Evolutionary conservation across 208 protist species (phyloP), one percentile per base, ranked within the genome.

Genomic region (Crithidia fasciculata): DNA sequence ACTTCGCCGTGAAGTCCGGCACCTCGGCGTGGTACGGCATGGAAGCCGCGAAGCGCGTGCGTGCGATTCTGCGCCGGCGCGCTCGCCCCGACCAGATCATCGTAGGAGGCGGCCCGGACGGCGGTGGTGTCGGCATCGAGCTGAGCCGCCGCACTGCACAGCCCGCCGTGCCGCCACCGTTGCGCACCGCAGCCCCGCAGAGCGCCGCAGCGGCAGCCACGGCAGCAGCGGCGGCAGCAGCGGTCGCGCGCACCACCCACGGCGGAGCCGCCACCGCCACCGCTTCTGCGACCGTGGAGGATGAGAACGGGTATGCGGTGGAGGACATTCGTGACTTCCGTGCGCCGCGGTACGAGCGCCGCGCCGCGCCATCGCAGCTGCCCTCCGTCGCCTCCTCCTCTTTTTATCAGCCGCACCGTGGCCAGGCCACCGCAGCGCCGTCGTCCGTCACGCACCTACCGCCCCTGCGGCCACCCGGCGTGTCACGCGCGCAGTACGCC

Each of bases 11-110:
- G n/a, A 89, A 88, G 64, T 73, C 74, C 18, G 86, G 84, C 5
- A 81, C 57, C 9, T 66, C 87, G 16, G 83, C 73, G 37, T 88
- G 84, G 87, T 92, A 92, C 69, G 87, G 87, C 53, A 92, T 92
- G 84, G 82, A 89, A 69, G 84, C 87, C 8, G 78, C 84, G 49
- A 85, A 86, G 63, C 87, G 87, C 10, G 84, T 92, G n/a, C 82
- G 82, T 37, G 71, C 87, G 63, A 92, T 92, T 59, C 71, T 92
- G 43, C 84, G 82, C 28, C 84, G 87, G 16, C 69, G 80, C 52
- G 72, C 69, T 15, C 73, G 76, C 39, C 78, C 78, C 0, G 87
- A 89, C 54, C 87, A 92, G 64, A 75, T 92, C 49, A 82, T 92
- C 56, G 57, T 92, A 9, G 78, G 74, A 39, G 84, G 83, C 49